phyloP scores from a whole-genome alignment of 1,284 basidiomycete species.

The Boletellus deceptivus region DNA sequence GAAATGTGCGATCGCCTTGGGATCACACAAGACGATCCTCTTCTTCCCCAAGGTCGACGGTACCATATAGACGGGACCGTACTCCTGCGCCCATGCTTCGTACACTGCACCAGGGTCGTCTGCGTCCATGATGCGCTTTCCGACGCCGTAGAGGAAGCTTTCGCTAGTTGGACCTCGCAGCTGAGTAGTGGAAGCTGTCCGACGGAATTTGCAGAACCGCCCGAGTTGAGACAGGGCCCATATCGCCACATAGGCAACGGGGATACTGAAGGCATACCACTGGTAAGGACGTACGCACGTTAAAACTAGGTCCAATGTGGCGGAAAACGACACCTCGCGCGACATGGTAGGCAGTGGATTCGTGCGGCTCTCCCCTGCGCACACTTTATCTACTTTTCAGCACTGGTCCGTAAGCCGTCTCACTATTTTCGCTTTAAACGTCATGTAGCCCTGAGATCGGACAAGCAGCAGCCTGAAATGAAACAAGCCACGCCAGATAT shows the following conservation, averaged over 20 bases:
- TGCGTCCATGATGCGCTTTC: neutral
- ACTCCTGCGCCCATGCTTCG: conserved; percentile 15
- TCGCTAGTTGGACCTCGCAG: conserved; percentile 16
- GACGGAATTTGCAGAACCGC: neutral
- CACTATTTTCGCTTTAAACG: too few relatives aligned
- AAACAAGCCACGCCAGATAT: too few relatives aligned
- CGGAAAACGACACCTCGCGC: too few relatives aligned
- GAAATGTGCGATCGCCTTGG: conserved; percentile 35
- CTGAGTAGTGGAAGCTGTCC: conserved; percentile 10
- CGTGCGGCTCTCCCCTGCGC: too few relatives aligned
- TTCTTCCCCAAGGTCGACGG: conserved; percentile 42
- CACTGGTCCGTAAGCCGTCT: too few relatives aligned
- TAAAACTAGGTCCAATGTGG: too few relatives aligned
- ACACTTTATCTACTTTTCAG: too few relatives aligned
- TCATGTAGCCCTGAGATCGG: too few relatives aligned
- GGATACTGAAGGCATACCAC: neutral
- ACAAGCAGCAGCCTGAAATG: too few relatives aligned
- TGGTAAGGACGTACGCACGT: neutral
- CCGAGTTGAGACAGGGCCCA: conserved; percentile 5
- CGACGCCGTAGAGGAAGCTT: conserved; percentile 14
- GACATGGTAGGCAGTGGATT: too few relatives aligned
- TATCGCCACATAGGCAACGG: neutral
- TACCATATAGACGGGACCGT: conserved; percentile 19
- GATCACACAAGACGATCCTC: conserved; percentile 32
- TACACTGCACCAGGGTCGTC: conserved; percentile 10